Conservation (phyloP, 768 basidiomycete species). For the Lanmaoa rubissima region DNA sequence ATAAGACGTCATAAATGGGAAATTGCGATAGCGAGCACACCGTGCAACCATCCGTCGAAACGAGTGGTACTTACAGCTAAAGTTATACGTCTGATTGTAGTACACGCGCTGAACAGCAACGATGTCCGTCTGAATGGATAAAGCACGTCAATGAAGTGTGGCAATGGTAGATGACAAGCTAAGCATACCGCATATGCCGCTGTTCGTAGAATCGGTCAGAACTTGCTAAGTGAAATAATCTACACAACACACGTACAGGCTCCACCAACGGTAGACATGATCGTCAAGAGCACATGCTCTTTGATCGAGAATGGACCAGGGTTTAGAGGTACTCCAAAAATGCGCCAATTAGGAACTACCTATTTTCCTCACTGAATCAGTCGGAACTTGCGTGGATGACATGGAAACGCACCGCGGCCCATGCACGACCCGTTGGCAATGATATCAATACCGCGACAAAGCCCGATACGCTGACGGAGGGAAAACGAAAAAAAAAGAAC, state of each 20-base stretch:
- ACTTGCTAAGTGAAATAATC: background rate
- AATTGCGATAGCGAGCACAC: background rate
- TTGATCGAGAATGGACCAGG: conserved; percentile 79
- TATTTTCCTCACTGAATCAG: conserved; percentile 14
- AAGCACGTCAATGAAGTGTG: background rate
- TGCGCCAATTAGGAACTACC: conserved; percentile 46
- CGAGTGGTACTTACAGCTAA: conserved; percentile 37
- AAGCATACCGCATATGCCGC: conserved; percentile 46
- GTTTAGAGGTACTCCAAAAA: conserved; percentile 64
- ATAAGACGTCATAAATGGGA: background rate
- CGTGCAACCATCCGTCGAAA: background rate
- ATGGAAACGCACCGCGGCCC: conserved; percentile 42
- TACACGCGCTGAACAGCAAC: conserved; percentile 70
- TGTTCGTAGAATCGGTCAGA: conserved; percentile 10
- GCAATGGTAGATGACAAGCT: background rate
- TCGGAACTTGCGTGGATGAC: too few relatives aligned
- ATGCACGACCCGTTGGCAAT: conserved; percentile 65
- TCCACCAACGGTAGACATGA: conserved; percentile 58
- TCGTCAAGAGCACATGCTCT: conserved; percentile 65
- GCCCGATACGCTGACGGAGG: conserved; percentile 38
- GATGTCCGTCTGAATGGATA: conserved; percentile 52
- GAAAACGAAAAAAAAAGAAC: conserved; percentile 74
- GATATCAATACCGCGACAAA: conserved; percentile 71
- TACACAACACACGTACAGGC: conserved; percentile 17
- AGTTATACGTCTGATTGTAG: conserved; percentile 58